A percentile compares a stretch with the other conserved stretches of the same genome.
Conservation (phyloP, 768 basidiomycete genomes). For the Cystobasidium tubakii region DNA sequence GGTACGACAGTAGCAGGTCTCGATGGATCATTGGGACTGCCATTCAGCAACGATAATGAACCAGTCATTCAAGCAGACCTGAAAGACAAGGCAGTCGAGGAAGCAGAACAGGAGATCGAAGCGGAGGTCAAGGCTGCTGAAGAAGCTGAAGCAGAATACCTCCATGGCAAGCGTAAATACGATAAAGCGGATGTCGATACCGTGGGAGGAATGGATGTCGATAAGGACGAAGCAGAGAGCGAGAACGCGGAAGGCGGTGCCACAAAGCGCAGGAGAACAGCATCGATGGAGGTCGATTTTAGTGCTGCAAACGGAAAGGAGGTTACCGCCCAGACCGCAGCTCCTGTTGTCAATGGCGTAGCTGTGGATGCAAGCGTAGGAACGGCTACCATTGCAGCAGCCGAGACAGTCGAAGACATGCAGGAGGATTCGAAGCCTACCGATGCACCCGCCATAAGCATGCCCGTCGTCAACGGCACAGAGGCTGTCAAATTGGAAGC, state of each 20-base stretch:
- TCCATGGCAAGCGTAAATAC: neutral
- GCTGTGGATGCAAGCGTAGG: conserved; percentile 1
- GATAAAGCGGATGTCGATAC: neutral
- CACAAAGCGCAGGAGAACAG: conserved; percentile 3
- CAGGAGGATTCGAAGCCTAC: neutral
- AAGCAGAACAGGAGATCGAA: conserved; percentile 5
- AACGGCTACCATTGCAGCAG: neutral
- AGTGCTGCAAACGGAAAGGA: neutral
- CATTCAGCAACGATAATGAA: conserved; percentile 39
- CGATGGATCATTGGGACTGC: conserved; percentile 13
- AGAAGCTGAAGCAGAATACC: neutral
- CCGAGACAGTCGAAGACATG: neutral
- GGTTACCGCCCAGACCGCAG: neutral
- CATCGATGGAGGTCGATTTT: neutral
- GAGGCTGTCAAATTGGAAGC: conserved; percentile 8
- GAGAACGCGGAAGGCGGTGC: conserved; percentile 4
- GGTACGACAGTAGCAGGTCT: conserved; percentile 42
- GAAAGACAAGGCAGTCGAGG: neutral
- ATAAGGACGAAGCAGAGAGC: neutral
- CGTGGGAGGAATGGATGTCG: neutral
- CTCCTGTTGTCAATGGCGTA: neutral
- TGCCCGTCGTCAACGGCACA: neutral
- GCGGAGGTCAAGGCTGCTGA: neutral
- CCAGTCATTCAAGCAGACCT: neutral
- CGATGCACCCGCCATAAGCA: neutral